Percentiles rank a stretch among this genome's conserved stretches.
Evolutionary conservation across 2,329 filamentous ascomycete species (phyloP).

Genomic region (Fusarium albidum): DNA sequence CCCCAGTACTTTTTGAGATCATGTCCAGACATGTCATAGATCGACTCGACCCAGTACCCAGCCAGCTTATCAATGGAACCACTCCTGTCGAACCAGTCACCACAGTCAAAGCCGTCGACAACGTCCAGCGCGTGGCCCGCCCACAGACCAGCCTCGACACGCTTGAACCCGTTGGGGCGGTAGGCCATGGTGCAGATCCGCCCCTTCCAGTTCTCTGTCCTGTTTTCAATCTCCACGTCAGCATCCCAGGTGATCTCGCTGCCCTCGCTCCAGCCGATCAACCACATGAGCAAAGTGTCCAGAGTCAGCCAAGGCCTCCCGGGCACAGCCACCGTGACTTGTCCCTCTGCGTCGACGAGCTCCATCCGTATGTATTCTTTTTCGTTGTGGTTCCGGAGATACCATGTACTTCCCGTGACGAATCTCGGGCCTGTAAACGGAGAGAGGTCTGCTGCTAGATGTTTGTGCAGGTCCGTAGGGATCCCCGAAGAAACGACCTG

Average conservation of each 20-base stretch:
- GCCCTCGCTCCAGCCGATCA: not conserved
- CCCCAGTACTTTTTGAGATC: too few relatives aligned
- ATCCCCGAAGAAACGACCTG: not conserved
- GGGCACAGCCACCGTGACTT: not conserved
- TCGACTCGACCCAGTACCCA: not conserved
- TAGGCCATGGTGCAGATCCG: not conserved
- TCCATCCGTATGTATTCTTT: conserved; percentile 11
- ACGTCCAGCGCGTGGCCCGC: conserved; percentile 1
- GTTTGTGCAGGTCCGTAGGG: not conserved
- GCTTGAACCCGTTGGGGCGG: too few relatives aligned
- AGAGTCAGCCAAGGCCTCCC: not conserved
- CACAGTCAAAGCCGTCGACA: not conserved
- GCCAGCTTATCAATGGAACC: not conserved
- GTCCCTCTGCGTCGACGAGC: not conserved
- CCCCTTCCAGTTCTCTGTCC: too few relatives aligned
- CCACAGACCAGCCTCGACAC: not conserved
- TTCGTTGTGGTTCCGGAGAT: not conserved
- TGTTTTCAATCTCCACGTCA: not conserved
- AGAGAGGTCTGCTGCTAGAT: not conserved
- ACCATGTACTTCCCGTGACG: not conserved
- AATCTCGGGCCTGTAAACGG: too few relatives aligned
- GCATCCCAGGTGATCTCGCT: not conserved
- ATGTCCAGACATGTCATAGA: not conserved
- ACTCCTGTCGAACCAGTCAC: not conserved
- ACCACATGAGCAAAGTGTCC: conserved; percentile 4